Evolutionary conservation across 805 yeast species (phyloP).

Genomic region (Wickerhamiella domercqiae): DNA sequence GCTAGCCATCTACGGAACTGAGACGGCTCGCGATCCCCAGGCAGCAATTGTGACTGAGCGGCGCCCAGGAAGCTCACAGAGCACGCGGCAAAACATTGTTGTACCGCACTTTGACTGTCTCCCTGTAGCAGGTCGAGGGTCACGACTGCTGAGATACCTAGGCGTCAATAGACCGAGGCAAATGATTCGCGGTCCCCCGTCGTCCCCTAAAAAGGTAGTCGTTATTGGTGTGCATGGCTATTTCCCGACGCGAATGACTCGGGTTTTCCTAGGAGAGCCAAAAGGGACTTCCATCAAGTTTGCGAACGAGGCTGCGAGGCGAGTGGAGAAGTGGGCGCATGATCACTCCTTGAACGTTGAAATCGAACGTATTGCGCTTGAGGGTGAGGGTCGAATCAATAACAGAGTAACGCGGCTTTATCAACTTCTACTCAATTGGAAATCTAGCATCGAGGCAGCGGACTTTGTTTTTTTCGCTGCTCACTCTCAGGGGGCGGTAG

Average conservation of each 20-base stretch:
- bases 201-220: conserved; percentile 39
- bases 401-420: conserved; percentile 75
- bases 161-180: background rate
- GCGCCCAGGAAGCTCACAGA: conserved; percentile 10
- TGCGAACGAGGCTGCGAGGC: conserved; percentile 76
- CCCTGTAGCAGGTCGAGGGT: background rate
- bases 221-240: conserved; percentile 94
- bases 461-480: conserved; percentile 86
- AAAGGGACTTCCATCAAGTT: conserved; percentile 89
- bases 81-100: conserved; percentile 1
- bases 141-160: background rate
- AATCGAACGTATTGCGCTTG: conserved; percentile 84
- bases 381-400: conserved; percentile 81
- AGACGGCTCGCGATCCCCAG: conserved; percentile 19
- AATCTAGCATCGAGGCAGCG: conserved; percentile 37
- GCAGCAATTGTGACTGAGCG: background rate
- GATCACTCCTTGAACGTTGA: conserved; percentile 28
- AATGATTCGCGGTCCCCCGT: conserved; percentile 17
- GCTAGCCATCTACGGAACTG: conserved; percentile 23
- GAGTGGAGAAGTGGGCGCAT: conserved; percentile 53
- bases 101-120: background rate
- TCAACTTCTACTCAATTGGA: conserved; percentile 55
- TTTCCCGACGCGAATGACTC: conserved; percentile 71
- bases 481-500: conserved; percentile 95
- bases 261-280: conserved; percentile 87